phyloP scores from a whole-genome alignment of 306 rosid genomes.

The Ceratonia siliqua region DNA sequence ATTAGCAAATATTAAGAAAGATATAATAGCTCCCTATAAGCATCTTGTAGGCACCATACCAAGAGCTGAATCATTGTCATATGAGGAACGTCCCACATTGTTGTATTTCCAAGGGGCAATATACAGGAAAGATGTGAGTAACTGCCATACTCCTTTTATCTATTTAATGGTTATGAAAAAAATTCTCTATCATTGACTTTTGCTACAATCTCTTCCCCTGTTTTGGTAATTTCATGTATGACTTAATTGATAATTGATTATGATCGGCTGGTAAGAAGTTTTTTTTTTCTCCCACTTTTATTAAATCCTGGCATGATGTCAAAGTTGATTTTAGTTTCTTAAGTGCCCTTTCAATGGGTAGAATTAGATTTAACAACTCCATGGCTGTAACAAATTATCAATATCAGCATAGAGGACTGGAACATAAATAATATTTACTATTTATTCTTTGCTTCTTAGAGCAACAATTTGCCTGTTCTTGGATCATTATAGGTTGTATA shows the following conservation, averaged over 20 bases:
- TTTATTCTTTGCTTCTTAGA: not conserved
- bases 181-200: not conserved
- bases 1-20: slow-evolving; percentile 81
- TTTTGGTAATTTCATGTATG: slow-evolving; percentile 13
- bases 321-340: slow-evolving; percentile 16
- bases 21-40: slow-evolving; percentile 86
- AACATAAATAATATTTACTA: not conserved
- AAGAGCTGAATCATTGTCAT: slow-evolving; percentile 61
- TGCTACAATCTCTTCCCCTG: not conserved
- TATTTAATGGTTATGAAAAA: slow-evolving; percentile 18
- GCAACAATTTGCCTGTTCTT: slow-evolving; percentile 1
- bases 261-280: not conserved
- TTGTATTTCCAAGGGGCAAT: slow-evolving; percentile 88
- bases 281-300: slow-evolving; percentile 19
- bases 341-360: not conserved
- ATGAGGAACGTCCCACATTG: slow-evolving; percentile 68
- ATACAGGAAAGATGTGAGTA: slow-evolving; percentile 95
- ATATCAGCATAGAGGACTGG: not conserved
- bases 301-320: not conserved
- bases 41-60: slow-evolving; percentile 67
- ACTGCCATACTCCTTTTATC: slow-evolving; percentile 27
- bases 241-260: slow-evolving; percentile 15
- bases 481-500: not conserved
- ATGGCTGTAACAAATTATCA: not conserved
- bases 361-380: slow-evolving; percentile 18